Percentiles rank a stretch among this genome's conserved stretches.
Conservation (phyloP, 2,329 filamentous ascomycete species). For the Alternaria sp. region DNA sequence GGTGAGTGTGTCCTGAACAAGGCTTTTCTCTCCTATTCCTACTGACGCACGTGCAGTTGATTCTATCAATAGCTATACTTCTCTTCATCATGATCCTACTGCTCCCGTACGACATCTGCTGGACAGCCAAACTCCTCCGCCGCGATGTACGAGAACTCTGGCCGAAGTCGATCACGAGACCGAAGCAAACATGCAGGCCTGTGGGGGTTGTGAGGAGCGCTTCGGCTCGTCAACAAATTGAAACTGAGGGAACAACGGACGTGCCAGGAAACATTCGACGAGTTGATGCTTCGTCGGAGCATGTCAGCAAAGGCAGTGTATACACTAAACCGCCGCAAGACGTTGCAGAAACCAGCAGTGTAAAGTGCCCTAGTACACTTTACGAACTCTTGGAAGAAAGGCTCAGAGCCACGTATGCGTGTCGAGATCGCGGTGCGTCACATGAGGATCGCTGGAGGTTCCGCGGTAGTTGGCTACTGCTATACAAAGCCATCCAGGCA, state of each 20-base stretch:
- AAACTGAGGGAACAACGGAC: not conserved
- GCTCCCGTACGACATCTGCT: constrained; percentile 17
- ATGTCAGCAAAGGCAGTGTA: not conserved
- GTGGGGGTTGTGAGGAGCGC: not conserved
- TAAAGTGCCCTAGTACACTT: not conserved
- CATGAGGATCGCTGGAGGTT: constrained; percentile 29
- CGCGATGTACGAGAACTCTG: constrained; percentile 31
- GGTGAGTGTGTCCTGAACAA: constrained; percentile 1
- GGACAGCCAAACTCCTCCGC: constrained; percentile 27
- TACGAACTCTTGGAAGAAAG: constrained; percentile 24
- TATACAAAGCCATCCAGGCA: constrained; percentile 25
- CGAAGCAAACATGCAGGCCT: constrained; percentile 7
- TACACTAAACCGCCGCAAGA: not conserved
- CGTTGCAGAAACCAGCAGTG: too few species aligned
- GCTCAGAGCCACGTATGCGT: constrained; percentile 18
- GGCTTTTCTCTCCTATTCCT: not conserved
- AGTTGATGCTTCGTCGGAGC: not conserved
- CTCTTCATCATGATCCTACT: constrained; percentile 9
- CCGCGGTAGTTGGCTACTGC: constrained; percentile 31
- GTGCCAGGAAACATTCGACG: not conserved
- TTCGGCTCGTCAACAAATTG: not conserved
- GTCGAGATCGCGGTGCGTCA: constrained; percentile 17
- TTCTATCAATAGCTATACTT: not conserved
- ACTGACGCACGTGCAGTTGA: not conserved
- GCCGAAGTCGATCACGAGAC: constrained; percentile 7